Evolutionary conservation across 306 rosid genomes (phyloP).

Genomic region (Fragaria nilgerrensis): DNA sequence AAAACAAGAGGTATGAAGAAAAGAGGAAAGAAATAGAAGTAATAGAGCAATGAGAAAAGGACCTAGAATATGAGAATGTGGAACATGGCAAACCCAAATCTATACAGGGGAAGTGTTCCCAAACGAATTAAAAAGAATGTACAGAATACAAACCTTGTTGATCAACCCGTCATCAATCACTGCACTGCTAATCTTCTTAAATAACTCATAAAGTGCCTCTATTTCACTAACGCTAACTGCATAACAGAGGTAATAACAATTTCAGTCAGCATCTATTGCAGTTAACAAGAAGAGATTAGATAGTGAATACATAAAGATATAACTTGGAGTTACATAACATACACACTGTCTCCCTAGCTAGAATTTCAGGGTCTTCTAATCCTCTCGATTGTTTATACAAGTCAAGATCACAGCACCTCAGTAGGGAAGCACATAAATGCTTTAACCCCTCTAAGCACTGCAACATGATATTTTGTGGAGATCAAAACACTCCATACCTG

Average conservation of each 20-base stretch:
- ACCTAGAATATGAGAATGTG: neutral
- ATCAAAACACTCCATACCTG: slow-evolving; percentile 83
- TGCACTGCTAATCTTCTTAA: slow-evolving; percentile 95
- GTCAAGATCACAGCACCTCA: slow-evolving; percentile 75
- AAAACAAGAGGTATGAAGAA: neutral
- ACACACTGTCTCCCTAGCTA: slow-evolving; percentile 96
- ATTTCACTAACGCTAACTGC: slow-evolving; percentile 98
- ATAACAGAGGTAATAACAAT: slow-evolving; percentile 11
- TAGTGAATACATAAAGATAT: neutral
- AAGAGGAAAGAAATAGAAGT: neutral
- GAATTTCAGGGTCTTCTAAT: slow-evolving; percentile 82
- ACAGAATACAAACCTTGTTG: slow-evolving; percentile 63
- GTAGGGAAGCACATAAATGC: slow-evolving; percentile 57
- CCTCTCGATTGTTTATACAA: slow-evolving; percentile 72
- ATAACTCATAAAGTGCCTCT: slow-evolving; percentile 96
- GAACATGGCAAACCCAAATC: slow-evolving; percentile 5
- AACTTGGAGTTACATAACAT: slow-evolving; percentile 28
- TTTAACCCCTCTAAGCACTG: slow-evolving; percentile 73
- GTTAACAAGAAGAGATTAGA: neutral
- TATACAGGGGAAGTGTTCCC: slow-evolving; percentile 4
- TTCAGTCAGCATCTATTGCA: slow-evolving; percentile 7
- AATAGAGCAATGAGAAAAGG: neutral
- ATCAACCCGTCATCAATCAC: slow-evolving; percentile 95
- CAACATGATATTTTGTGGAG: slow-evolving; percentile 65
- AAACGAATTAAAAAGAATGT: slow-evolving; percentile 13